Conservation (phyloP, 2,329 filamentous ascomycete species). For the Sporothrix curviconia region DNA sequence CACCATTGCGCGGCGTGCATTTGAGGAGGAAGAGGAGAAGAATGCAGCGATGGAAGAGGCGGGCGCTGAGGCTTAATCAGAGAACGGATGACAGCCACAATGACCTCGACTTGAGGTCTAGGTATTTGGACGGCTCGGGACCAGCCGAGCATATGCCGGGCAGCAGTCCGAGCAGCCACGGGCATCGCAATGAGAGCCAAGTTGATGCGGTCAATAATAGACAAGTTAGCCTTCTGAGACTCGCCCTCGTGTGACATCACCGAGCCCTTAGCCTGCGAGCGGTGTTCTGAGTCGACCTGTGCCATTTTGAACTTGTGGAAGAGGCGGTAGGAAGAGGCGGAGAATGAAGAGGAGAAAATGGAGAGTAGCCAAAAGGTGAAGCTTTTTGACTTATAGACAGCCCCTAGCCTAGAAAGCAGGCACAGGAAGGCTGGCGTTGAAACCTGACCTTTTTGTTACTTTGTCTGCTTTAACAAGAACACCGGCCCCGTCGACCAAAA, state of each 20-base stretch:
- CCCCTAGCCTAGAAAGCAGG: background rate
- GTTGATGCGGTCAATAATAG: slow-evolving; percentile 29
- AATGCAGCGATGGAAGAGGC: background rate
- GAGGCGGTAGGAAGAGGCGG: background rate
- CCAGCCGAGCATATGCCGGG: slow-evolving; percentile 58
- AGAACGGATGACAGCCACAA: slow-evolving; percentile 63
- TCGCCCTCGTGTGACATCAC: background rate
- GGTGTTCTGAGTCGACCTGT: background rate
- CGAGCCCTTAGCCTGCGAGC: background rate
- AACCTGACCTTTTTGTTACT: background rate
- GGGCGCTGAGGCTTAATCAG: slow-evolving; percentile 29
- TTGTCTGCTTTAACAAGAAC: background rate
- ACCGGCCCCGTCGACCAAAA: too few relatives aligned
- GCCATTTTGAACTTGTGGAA: background rate
- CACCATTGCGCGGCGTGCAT: slow-evolving; percentile 20
- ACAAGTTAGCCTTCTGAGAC: slow-evolving; percentile 27
- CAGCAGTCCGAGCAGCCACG: slow-evolving; percentile 52
- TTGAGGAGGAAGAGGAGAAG: background rate
- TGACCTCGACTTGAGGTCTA: slow-evolving; percentile 70
- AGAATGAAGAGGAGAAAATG: background rate
- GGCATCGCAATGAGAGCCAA: slow-evolving; percentile 37
- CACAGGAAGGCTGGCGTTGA: background rate
- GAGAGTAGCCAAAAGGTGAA: background rate
- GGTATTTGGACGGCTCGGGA: slow-evolving; percentile 67
- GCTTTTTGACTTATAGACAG: background rate